phyloP scores from a whole-genome alignment of 2,329 filamentous ascomycete genomes.

The Cladosporium austrohemisphaericum region DNA sequence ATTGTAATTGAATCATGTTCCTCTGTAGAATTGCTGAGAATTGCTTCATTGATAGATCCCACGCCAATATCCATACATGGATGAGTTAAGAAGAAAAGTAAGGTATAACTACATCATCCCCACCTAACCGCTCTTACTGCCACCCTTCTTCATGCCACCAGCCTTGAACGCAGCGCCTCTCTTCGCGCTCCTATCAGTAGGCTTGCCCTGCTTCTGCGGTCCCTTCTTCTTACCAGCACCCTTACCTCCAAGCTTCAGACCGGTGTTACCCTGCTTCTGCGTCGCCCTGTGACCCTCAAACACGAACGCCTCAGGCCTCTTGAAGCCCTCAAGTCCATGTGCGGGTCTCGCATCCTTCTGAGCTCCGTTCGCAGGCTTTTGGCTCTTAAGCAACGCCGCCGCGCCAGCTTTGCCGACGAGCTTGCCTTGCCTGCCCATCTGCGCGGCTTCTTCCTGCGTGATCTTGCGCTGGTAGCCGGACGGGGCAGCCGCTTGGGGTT shows the following conservation, averaged over 20 bases:
- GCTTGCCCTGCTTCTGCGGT: conserved; percentile 39
- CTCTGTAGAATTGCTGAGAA: too few relatives aligned
- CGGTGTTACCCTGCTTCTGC: conserved; percentile 60
- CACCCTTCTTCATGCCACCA: conserved; percentile 34
- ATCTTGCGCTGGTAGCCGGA: conserved; percentile 66
- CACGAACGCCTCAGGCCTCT: conserved; percentile 67
- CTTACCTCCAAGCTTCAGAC: conserved; percentile 57
- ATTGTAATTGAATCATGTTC: too few relatives aligned
- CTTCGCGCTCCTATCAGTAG: conserved; percentile 42
- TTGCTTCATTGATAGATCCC: too few relatives aligned
- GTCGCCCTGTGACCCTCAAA: conserved; percentile 78
- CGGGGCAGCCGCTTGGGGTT: conserved; percentile 21
- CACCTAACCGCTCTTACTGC: conserved; percentile 5
- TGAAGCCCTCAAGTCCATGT: conserved; percentile 34
- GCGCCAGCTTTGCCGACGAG: conserved; percentile 69
- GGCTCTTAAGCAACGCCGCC: conserved; percentile 37
- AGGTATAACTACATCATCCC: not conserved
- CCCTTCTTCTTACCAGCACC: conserved; percentile 40
- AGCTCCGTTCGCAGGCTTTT: conserved; percentile 10
- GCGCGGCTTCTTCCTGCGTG: conserved; percentile 65
- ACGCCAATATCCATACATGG: too few relatives aligned
- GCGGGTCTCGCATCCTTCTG: conserved; percentile 6
- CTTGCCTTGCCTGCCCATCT: conserved; percentile 68
- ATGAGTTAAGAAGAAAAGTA: too few relatives aligned
- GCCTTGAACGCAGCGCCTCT: conserved; percentile 47